A percentile compares a stretch with the other conserved stretches of the same genome.
These are phyloP conservation scores for Fusarium sororula DNA, from an alignment of 2,329 filamentous ascomycete species.

Conservation along the genomic window DNA sequence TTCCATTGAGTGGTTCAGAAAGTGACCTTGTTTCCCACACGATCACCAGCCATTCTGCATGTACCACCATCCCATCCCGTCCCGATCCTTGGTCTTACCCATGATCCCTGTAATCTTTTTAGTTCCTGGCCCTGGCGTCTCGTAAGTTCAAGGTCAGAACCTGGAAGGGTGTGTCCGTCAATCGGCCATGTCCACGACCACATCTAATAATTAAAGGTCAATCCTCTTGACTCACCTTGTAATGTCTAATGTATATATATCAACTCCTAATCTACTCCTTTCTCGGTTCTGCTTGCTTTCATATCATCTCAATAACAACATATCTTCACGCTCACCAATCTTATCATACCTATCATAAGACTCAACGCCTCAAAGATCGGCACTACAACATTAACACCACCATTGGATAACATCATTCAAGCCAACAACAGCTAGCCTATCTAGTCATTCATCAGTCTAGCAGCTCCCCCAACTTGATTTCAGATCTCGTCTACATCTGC, in stretches of 20 bases:
- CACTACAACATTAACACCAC: slow-evolving; percentile 18
- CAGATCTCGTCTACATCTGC: slow-evolving; percentile 3
- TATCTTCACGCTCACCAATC: slow-evolving; percentile 7
- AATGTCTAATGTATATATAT: slow-evolving; percentile 22
- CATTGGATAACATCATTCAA: slow-evolving; percentile 12
- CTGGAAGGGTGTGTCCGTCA: slow-evolving; percentile 21
- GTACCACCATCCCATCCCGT: slow-evolving; percentile 33
- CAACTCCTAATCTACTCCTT: not conserved
- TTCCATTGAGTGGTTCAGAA: not conserved
- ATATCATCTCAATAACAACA: slow-evolving; percentile 8
- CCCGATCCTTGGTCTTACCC: slow-evolving; percentile 28
- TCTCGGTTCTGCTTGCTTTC: not conserved
- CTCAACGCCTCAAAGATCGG: slow-evolving; percentile 26
- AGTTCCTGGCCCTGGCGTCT: slow-evolving; percentile 4
- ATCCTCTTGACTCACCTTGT: slow-evolving; percentile 17
- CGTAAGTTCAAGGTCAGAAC: slow-evolving; percentile 15
- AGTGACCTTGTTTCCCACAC: not conserved
- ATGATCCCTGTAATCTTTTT: slow-evolving; percentile 11
- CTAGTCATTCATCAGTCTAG: slow-evolving; percentile 14
- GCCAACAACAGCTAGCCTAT: slow-evolving; percentile 9
- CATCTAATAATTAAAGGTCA: slow-evolving; percentile 12
- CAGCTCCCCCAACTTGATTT: slow-evolving; percentile 17
- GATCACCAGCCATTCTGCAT: slow-evolving; percentile 6
- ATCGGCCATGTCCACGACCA: slow-evolving; percentile 13
- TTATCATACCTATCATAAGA: not conserved